A percentile compares a stretch with the other conserved stretches of the same genome.
Conservation (phyloP, 2,329 filamentous ascomycete species). For the Colletotrichum sansevieriae region DNA sequence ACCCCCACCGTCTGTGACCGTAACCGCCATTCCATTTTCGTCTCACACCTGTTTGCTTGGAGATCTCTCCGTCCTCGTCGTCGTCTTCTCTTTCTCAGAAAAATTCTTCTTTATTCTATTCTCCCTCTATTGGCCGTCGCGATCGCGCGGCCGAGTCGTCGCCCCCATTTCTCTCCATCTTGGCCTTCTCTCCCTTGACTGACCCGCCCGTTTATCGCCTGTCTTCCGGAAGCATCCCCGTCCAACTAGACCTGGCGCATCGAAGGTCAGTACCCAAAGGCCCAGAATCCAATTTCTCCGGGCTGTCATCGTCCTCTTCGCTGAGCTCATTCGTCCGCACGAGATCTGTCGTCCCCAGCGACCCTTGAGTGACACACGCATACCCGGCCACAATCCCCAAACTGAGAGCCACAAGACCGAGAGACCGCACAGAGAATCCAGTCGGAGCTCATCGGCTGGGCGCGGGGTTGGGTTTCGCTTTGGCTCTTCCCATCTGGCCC, state of each 20-base stretch:
- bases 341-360: constrained; percentile 30
- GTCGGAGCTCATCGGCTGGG: constrained; percentile 34
- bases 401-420: constrained; percentile 28
- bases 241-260: constrained; percentile 38
- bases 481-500: constrained; percentile 9
- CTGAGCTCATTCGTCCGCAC: constrained; percentile 37
- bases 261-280: constrained; percentile 28
- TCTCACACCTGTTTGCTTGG: constrained; percentile 7
- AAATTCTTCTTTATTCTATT: constrained; percentile 2
- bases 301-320: constrained; percentile 24
- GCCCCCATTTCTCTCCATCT: constrained; percentile 8
- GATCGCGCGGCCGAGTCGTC: constrained; percentile 28
- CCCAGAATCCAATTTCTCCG: constrained; percentile 28
- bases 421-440: constrained; percentile 35
- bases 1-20: constrained; percentile 38
- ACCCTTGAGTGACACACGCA: constrained; percentile 38
- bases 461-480: constrained; percentile 39
- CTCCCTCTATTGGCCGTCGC: constrained; percentile 29
- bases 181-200: constrained; percentile 24
- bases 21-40: constrained; percentile 38
- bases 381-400: constrained; percentile 30
- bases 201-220: constrained; percentile 32
- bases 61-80: constrained; percentile 4
- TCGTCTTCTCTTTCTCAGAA: background rate
- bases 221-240: constrained; percentile 41